Percentiles rank a stretch among this genome's conserved stretches.
These are phyloP conservation scores for Lindgomyces ingoldianus DNA, from an alignment of 495 filamentous ascomycete genomes.

Conservation along the genomic window DNA sequence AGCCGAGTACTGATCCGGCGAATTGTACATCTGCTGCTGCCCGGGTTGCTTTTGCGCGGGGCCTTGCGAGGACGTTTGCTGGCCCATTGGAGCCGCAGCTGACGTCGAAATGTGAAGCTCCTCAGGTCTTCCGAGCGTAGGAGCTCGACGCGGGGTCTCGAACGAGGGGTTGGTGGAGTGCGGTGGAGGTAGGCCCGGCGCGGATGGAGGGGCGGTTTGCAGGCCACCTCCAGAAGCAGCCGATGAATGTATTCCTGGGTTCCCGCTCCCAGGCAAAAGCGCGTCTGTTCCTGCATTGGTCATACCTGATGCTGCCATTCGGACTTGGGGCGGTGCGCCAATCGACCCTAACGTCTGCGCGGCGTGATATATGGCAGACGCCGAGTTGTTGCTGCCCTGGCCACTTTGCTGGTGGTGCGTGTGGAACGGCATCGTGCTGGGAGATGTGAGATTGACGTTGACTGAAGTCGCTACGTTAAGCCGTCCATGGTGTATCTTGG, in stretches of 20 bases:
- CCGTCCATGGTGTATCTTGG: too few species aligned
- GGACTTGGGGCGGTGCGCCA: constrained; percentile 51
- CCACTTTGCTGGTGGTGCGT: constrained; percentile 29
- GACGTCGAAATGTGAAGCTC: constrained; percentile 77
- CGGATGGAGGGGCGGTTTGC: constrained; percentile 41
- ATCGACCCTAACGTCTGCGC: constrained; percentile 52
- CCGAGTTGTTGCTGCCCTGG: constrained; percentile 21
- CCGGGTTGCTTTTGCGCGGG: constrained; percentile 49
- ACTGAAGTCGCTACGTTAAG: too few species aligned
- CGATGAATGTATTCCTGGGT: too few species aligned
- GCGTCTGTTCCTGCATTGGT: constrained; percentile 45
- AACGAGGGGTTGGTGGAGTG: constrained; percentile 50
- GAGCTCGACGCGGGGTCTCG: constrained; percentile 57
- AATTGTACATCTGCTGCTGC: constrained; percentile 54
- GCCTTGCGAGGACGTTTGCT: constrained; percentile 33
- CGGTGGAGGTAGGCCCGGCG: constrained; percentile 33
- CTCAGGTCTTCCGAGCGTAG: constrained; percentile 59
- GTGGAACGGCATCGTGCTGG: constrained; percentile 38
- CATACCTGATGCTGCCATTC: constrained; percentile 42
- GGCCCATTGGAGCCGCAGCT: constrained; percentile 48
- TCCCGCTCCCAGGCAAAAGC: constrained; percentile 39
- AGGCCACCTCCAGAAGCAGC: neutral
- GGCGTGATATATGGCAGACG: constrained; percentile 46
- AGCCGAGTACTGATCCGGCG: constrained; percentile 54
- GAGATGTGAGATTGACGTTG: too few species aligned